A percentile compares a stretch with the other conserved stretches of the same genome.
Conservation (phyloP, 2,329 filamentous ascomycete species). For the Talaromyces marneffei region DNA sequence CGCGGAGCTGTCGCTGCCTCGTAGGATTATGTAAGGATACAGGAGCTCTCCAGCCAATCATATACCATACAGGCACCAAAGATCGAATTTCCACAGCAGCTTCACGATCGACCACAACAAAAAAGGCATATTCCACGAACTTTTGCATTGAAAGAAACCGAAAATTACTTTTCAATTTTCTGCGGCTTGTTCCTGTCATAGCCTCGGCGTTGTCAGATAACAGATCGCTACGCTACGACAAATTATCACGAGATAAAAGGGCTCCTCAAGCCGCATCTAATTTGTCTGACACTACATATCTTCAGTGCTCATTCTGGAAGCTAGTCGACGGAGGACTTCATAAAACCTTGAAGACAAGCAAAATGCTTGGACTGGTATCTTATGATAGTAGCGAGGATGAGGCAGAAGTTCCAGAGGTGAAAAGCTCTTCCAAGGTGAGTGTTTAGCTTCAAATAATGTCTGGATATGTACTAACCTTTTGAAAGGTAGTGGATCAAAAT, state of each 20-base stretch:
- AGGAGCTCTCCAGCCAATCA: slow-evolving; percentile 12
- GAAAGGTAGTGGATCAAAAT: neutral
- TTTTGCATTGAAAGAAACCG: neutral
- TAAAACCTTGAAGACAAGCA: neutral
- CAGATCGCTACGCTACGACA: neutral
- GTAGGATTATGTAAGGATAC: slow-evolving; percentile 5
- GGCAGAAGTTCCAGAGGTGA: slow-evolving; percentile 18
- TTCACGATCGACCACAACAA: neutral
- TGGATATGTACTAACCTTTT: neutral
- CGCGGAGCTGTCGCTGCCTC: slow-evolving; percentile 36
- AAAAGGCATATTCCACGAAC: neutral
- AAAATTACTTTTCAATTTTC: neutral
- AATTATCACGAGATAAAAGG: neutral
- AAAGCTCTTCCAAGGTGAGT: slow-evolving; percentile 22
- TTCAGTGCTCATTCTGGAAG: neutral
- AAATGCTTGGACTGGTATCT: slow-evolving; percentile 37
- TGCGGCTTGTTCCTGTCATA: neutral
- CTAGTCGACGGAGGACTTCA: too few relatives aligned
- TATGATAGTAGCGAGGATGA: slow-evolving; percentile 45
- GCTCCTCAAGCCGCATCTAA: neutral
- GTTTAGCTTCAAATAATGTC: neutral
- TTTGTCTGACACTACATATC: neutral
- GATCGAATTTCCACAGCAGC: neutral
- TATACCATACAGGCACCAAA: neutral
- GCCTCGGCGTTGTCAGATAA: neutral